These are phyloP conservation scores for Nemophila menziesii DNA, from an alignment of 257 asterid genomes.

Conservation along the genomic window DNA sequence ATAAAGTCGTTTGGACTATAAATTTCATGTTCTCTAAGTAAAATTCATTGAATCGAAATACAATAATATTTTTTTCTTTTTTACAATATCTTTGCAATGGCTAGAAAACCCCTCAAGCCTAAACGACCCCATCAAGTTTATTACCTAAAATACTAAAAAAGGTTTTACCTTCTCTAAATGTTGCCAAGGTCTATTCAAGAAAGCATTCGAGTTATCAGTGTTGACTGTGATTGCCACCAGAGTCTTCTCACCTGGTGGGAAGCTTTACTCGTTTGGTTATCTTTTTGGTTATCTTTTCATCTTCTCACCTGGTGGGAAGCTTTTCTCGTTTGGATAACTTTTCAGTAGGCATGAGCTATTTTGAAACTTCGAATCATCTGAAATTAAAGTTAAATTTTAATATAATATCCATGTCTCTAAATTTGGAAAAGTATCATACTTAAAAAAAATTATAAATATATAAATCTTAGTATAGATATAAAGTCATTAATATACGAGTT, in stretches of 20 bases:
- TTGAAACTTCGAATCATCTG: no score
- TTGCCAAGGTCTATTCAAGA: neutral
- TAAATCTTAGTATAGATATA: no score
- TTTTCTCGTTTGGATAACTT: no score
- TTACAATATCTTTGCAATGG: neutral
- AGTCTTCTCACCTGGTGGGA: neutral
- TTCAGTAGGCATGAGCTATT: no score
- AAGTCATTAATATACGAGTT: no score
- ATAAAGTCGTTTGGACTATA: neutral
- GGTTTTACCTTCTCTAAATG: neutral
- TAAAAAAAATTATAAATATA: no score
- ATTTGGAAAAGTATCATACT: no score
- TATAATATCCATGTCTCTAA: no score
- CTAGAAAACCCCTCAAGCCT: neutral
- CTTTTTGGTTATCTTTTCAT: no score
- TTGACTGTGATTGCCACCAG: neutral
- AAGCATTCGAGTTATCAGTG: neutral
- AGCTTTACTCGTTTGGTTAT: neutral
- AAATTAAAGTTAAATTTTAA: no score
- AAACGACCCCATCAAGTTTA: neutral
- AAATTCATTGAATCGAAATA: neutral
- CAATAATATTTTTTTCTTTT: no score
- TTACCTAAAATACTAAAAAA: neutral
- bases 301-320: no score
- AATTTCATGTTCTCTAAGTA: neutral